phyloP scores from a whole-genome alignment of 2,329 filamentous ascomycete genomes.

The Scedosporium apiospermum region DNA sequence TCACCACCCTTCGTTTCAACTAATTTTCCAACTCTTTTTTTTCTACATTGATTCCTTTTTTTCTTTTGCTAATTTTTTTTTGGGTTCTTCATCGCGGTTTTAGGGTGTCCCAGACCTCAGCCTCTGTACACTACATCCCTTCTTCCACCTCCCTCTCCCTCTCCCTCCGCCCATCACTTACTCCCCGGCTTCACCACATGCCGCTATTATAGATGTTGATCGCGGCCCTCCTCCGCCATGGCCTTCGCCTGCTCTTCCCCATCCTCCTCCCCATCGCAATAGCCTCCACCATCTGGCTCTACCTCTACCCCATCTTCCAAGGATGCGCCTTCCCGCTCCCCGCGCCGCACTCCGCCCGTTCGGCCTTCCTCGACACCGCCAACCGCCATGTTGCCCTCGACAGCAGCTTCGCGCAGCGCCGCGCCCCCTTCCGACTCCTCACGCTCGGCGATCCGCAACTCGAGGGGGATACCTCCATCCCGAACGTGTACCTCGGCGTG shows the following conservation, averaged over 20 bases:
- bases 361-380: slow-evolving; percentile 8
- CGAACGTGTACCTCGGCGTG: slow-evolving; percentile 40
- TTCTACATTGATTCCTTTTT: not conserved
- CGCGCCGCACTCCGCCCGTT: slow-evolving; percentile 13
- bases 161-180: not conserved
- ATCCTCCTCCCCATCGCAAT: slow-evolving; percentile 51
- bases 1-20: not conserved
- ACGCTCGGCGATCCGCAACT: slow-evolving; percentile 87
- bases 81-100: not conserved
- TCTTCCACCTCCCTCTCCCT: not conserved
- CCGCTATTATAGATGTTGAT: slow-evolving; percentile 35
- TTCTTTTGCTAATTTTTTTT: not conserved
- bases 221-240: slow-evolving; percentile 45
- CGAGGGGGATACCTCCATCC: slow-evolving; percentile 82
- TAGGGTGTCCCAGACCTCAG: not conserved
- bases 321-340: slow-evolving; percentile 69
- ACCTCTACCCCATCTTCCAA: slow-evolving; percentile 75
- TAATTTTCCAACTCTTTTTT: not conserved
- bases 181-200: not conserved
- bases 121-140: not conserved
- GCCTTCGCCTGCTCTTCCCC: slow-evolving; percentile 40
- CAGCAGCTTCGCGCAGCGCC: slow-evolving; percentile 7
- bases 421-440: slow-evolving; percentile 76
- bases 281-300: slow-evolving; percentile 66
- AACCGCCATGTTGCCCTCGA: slow-evolving; percentile 8